phyloP scores from a whole-genome alignment of 164 flowering plant genomes.

The Magnolia sinica region DNA sequence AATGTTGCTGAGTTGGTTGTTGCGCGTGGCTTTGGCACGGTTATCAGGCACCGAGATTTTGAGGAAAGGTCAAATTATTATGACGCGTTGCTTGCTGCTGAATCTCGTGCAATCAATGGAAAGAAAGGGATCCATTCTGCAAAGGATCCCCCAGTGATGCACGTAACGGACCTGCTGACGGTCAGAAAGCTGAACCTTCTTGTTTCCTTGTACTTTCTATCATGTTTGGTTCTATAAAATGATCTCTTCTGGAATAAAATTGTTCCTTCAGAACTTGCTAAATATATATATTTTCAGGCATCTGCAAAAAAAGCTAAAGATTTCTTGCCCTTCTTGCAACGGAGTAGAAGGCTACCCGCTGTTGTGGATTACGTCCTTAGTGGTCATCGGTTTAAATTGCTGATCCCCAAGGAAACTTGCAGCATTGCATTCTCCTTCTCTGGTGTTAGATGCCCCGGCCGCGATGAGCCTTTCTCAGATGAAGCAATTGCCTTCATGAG shows the following conservation, averaged over 20 bases:
- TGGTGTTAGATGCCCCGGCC: constrained; percentile 97
- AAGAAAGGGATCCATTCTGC: constrained; percentile 87
- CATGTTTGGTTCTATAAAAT: not conserved
- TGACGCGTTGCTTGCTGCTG: constrained; percentile 90
- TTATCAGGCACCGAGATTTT: constrained; percentile 85
- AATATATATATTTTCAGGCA: constrained; percentile 34
- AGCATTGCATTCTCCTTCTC: constrained; percentile 92
- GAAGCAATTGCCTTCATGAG: constrained; percentile 98
- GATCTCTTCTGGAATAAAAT: not conserved
- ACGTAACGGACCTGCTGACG: constrained; percentile 66
- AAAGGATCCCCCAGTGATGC: constrained; percentile 84
- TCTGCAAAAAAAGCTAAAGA: constrained; percentile 83
- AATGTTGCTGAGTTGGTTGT: constrained; percentile 83
- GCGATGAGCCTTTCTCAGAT: constrained; percentile 82
- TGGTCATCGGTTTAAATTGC: constrained; percentile 92
- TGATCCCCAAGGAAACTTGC: constrained; percentile 94
- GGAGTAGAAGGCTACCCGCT: constrained; percentile 75
- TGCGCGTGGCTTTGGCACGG: constrained; percentile 84
- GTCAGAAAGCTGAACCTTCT: constrained; percentile 35
- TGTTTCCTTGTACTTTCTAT: not conserved
- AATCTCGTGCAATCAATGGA: constrained; percentile 72
- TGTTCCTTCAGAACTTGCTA: not conserved
- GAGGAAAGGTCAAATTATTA: constrained; percentile 94
- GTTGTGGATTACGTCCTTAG: constrained; percentile 95
- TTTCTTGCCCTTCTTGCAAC: constrained; percentile 82